Conservation (phyloP, 179 eudicot genomes). For the Drosera spatulata region DNA sequence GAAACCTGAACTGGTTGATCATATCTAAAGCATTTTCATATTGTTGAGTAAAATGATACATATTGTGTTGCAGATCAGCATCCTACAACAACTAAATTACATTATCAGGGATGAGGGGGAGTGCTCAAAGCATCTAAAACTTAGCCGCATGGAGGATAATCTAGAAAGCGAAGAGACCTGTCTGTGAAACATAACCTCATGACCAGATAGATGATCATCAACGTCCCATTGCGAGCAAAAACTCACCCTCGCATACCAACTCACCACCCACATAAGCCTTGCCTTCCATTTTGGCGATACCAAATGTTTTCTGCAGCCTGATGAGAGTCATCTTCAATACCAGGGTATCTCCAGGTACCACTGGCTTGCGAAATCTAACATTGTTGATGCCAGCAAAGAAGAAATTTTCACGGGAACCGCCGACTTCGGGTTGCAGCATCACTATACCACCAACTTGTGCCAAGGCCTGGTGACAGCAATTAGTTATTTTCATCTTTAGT, state of each 20-base stretch:
- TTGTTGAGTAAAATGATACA: too few relatives aligned
- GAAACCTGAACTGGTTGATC: too few relatives aligned
- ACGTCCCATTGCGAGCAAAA: slow-evolving; percentile 84
- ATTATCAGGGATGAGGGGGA: too few relatives aligned
- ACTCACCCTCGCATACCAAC: slow-evolving; percentile 92
- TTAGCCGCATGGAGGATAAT: too few relatives aligned
- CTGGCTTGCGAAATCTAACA: slow-evolving; percentile 95
- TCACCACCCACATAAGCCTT: slow-evolving; percentile 96
- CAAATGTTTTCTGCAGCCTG: slow-evolving; percentile 90
- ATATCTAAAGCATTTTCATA: too few relatives aligned
- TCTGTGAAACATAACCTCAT: too few relatives aligned
- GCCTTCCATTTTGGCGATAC: slow-evolving; percentile 97
- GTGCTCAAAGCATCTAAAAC: too few relatives aligned
- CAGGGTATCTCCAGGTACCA: slow-evolving; percentile 92
- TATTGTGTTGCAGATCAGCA: too few relatives aligned
- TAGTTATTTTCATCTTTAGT: too few relatives aligned
- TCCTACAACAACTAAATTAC: too few relatives aligned
- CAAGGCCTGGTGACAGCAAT: slow-evolving; percentile 56
- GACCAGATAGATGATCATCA: too few relatives aligned
- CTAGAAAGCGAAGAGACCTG: too few relatives aligned
- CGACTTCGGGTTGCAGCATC: slow-evolving; percentile 94
- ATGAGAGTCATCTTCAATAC: slow-evolving; percentile 87
- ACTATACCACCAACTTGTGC: slow-evolving; percentile 97
- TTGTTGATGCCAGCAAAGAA: slow-evolving; percentile 97
- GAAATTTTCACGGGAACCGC: slow-evolving; percentile 74